phyloP scores from a whole-genome alignment of 169 alveolate species.

The Cryptosporidium muris region DNA sequence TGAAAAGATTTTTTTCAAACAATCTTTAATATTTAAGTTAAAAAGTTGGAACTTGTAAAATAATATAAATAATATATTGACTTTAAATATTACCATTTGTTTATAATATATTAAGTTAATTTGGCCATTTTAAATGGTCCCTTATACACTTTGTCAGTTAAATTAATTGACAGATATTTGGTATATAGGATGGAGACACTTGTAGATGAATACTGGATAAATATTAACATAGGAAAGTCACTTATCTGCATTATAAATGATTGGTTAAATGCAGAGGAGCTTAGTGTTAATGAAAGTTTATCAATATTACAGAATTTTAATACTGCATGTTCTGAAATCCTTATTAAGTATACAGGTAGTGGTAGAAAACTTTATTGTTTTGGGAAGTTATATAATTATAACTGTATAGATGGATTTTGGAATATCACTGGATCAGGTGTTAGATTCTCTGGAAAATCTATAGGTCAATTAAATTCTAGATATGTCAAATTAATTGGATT shows the following conservation, averaged over 20 bases:
- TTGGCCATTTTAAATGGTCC: too few species aligned
- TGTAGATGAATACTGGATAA: conserved; percentile 38
- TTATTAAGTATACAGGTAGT: conserved; percentile 16
- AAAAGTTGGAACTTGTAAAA: neutral
- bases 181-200: neutral
- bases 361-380: conserved; percentile 52
- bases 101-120: neutral
- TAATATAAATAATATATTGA: neutral
- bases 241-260: conserved; percentile 36
- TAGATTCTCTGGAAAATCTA: conserved; percentile 29
- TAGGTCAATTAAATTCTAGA: conserved; percentile 47
- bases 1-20: too few species aligned
- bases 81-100: neutral
- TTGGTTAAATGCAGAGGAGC: conserved; percentile 7
- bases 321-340: conserved; percentile 31
- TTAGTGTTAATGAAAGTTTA: conserved; percentile 29
- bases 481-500: conserved; percentile 44
- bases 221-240: conserved; percentile 47
- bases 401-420: conserved; percentile 69
- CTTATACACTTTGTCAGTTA: too few species aligned
- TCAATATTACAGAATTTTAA: conserved; percentile 25
- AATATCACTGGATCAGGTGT: conserved; percentile 12
- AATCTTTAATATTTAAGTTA: too few species aligned
- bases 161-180: neutral
- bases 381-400: conserved; percentile 18